Percentiles rank a stretch among this genome's conserved stretches.
Conservation (phyloP, 2,329 filamentous ascomycete genomes). For the Fusarium ambrosium region DNA sequence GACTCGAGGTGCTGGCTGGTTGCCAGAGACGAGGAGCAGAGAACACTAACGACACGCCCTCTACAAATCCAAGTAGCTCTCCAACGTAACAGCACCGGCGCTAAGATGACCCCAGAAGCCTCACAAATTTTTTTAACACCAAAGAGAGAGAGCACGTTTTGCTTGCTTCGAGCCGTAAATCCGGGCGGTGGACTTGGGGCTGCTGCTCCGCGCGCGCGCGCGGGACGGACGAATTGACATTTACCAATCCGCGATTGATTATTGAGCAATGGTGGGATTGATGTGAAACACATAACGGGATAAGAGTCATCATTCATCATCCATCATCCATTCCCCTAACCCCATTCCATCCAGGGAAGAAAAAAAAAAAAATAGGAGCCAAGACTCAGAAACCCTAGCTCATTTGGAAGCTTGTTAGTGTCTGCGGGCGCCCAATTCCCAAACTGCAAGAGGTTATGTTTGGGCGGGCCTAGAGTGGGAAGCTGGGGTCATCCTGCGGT, state of each 20-base stretch:
- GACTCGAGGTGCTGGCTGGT: neutral
- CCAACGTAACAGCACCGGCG: neutral
- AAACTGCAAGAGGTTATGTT: neutral
- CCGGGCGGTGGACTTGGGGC: conserved; percentile 26
- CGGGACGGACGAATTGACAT: neutral
- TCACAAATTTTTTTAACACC: neutral
- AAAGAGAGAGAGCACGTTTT: conserved; percentile 2
- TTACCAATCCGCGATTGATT: neutral
- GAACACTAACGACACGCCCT: conserved; percentile 27
- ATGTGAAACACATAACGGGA: conserved; percentile 1
- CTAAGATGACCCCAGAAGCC: conserved; percentile 3
- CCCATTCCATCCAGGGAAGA: neutral
- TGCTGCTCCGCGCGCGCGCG: neutral
- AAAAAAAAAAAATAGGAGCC: neutral
- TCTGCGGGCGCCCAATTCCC: conserved; percentile 4
- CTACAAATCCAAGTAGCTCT: neutral
- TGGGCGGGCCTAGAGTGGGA: neutral
- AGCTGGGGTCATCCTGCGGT: neutral
- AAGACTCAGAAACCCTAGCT: neutral
- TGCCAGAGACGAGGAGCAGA: neutral
- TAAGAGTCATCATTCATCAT: conserved; percentile 47
- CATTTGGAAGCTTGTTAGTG: neutral
- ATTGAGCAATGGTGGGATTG: neutral
- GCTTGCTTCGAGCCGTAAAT: conserved; percentile 40
- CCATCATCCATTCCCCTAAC: neutral